phyloP scores from a whole-genome alignment of 1,284 basidiomycete genomes.

The Naganishia albida region DNA sequence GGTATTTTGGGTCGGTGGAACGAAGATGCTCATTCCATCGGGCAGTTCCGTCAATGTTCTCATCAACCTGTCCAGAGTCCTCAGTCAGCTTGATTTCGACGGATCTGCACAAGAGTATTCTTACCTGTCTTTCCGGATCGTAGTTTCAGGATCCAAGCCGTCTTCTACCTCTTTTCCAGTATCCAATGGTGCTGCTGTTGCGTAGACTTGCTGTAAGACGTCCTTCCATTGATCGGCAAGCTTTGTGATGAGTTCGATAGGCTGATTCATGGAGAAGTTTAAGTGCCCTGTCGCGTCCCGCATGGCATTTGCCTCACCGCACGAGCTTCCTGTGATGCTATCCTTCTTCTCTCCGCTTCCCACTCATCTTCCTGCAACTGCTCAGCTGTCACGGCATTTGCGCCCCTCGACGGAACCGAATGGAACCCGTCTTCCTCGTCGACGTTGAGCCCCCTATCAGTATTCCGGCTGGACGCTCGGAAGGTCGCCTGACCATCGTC shows the following conservation, averaged over 20 bases:
- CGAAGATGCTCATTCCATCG: constrained; percentile 45
- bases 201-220: constrained; percentile 39
- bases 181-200: constrained; percentile 36
- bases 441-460: background rate
- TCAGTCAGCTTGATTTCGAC: too few species aligned
- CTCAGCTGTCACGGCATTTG: constrained; percentile 3
- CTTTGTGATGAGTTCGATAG: constrained; percentile 42
- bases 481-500: background rate
- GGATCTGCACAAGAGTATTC: background rate
- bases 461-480: background rate
- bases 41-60: constrained; percentile 37
- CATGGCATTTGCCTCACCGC: constrained; percentile 2
- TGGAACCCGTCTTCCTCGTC: constrained; percentile 20
- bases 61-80: constrained; percentile 34
- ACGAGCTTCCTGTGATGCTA: constrained; percentile 23
- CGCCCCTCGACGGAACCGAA: constrained; percentile 1
- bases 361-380: constrained; percentile 22
- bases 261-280: constrained; percentile 34
- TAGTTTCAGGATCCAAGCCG: constrained; percentile 24
- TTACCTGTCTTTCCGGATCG: background rate
- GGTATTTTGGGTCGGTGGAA: constrained; percentile 43
- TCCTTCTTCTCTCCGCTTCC: constrained; percentile 27
- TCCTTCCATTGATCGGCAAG: constrained; percentile 44
- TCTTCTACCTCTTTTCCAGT: constrained; percentile 37
- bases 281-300: constrained; percentile 9